Conservation (phyloP, 106 monocot species). For the Gastrodia elata region DNA sequence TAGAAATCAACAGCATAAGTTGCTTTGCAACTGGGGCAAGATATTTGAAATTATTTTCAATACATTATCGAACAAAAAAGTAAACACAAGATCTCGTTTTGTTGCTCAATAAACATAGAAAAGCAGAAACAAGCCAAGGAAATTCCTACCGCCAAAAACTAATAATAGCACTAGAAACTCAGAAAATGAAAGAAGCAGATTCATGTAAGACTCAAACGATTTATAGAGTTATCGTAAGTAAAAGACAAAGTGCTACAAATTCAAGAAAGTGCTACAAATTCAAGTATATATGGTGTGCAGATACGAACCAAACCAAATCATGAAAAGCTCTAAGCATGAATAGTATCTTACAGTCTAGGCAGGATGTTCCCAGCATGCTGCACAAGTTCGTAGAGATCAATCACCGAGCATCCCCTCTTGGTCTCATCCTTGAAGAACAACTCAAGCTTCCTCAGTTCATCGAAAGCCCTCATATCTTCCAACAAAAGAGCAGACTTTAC, state of each 20-base stretch:
- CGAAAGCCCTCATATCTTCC: conserved; percentile 93
- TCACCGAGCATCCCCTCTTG: conserved; percentile 56
- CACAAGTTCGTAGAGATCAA: conserved; percentile 94
- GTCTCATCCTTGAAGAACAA: conserved; percentile 97
- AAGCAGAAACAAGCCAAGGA: background rate
- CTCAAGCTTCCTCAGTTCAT: conserved; percentile 91
- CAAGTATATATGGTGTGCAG: background rate
- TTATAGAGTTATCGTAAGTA: too few relatives aligned
- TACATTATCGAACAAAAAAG: background rate
- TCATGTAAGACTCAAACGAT: background rate
- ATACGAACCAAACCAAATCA: background rate
- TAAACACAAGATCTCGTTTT: background rate
- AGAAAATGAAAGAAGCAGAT: background rate
- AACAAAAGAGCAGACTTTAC: background rate
- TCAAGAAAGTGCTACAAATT: background rate
- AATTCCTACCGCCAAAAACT: background rate
- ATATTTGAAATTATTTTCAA: too few relatives aligned
- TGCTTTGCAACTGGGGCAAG: too few relatives aligned
- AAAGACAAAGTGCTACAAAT: too few relatives aligned
- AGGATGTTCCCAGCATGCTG: conserved; percentile 96
- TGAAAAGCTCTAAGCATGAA: background rate
- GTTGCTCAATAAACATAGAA: background rate
- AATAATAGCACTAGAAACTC: background rate
- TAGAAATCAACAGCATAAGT: too few relatives aligned
- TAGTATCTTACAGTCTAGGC: conserved; percentile 78